Evolutionary conservation across 495 filamentous ascomycete species (phyloP), one percentile per base, ranked within the genome.

Genomic region (Hypoxylon cercidicola): DNA sequence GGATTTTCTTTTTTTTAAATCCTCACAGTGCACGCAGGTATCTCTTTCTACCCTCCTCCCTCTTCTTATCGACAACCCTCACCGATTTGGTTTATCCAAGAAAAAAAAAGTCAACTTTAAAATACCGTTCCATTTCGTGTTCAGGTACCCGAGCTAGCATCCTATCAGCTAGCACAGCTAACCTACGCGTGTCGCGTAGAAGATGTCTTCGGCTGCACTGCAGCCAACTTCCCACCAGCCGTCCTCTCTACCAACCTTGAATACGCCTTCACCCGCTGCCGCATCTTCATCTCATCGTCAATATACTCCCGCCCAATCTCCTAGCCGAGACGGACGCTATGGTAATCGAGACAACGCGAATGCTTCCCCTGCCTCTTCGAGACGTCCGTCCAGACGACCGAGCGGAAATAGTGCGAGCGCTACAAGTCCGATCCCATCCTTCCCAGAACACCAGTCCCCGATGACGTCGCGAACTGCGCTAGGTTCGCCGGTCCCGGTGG

Each of bases 121-220:
- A 9, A 15, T 44, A 8, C 25, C 20, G 30, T 52, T 48, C 46
- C 41, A 53, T 53, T 39, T 19, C 18, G 43, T 50, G 37, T 11
- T 23, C 52, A 68, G 48, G 37, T 55, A 55, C 20, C 30, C 12
- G 34, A 18, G 28, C 37, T 30, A 52, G 62, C 50, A 59, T 52
- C 48, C 28, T 49, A 32, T 40, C 39, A 50, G 25, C 48, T 30
- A 23, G 35, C 16, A 46, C n/a, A 28, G 15, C 47, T 30, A 20
- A 49, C 44, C 65, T 69, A 71, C 71, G 68, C 71, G 64, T 63
- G 21, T 21, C 46, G 71, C 71, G 60, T 69, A 70, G 68, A 78
- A 76, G 68, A 84, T 85, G 83, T 84, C 82, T 71, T 82, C 82
- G 66, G 83, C 81, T 77, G 82, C 83, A 62, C 74, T 86, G 67